A percentile compares a stretch with the other conserved stretches of the same genome.
Evolutionary conservation across 2,329 filamentous ascomycete species (phyloP).

Genomic region (Phoma herbarum): DNA sequence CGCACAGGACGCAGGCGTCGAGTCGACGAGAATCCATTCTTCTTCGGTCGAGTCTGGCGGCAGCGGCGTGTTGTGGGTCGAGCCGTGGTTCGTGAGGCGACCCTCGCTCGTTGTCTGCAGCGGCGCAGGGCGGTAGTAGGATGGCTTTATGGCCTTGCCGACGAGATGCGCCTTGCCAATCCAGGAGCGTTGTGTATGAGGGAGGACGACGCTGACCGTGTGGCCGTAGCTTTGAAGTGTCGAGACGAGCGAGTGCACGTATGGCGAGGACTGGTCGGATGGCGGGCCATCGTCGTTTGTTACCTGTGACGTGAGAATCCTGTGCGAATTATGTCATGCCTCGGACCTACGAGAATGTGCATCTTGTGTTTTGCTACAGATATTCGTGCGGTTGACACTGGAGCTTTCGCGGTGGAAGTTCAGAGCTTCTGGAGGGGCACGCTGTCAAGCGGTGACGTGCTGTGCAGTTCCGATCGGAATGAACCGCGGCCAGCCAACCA

Average conservation of each 20-base stretch:
- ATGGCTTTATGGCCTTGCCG: slow-evolving; percentile 82
- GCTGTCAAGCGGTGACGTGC: slow-evolving; percentile 22
- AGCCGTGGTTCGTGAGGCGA: slow-evolving; percentile 50
- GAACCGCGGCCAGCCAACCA: slow-evolving; percentile 1
- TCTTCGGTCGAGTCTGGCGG: slow-evolving; percentile 46
- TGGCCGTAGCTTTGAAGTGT: slow-evolving; percentile 72
- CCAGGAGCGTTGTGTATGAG: slow-evolving; percentile 93
- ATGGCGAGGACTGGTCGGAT: slow-evolving; percentile 59
- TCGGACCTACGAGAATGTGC: slow-evolving; percentile 49
- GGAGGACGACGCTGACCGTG: slow-evolving; percentile 88
- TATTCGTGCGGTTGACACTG: slow-evolving; percentile 14
- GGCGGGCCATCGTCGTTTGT: slow-evolving; percentile 63
- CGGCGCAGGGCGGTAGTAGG: slow-evolving; percentile 78
- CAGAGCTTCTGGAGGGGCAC: slow-evolving; percentile 26
- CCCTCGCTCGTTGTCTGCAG: slow-evolving; percentile 55
- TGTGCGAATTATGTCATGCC: background rate
- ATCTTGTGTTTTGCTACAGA: slow-evolving; percentile 30
- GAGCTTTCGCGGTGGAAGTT: slow-evolving; percentile 8
- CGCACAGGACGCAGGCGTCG: slow-evolving; percentile 59
- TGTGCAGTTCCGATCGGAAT: slow-evolving; percentile 30
- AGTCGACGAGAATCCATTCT: slow-evolving; percentile 61
- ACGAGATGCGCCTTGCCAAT: slow-evolving; percentile 98
- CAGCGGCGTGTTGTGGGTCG: slow-evolving; percentile 45
- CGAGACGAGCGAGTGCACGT: slow-evolving; percentile 57
- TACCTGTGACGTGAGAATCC: slow-evolving; percentile 46